phyloP scores from a whole-genome alignment of 73 alveolate genomes.

The Stentor roeselii region DNA sequence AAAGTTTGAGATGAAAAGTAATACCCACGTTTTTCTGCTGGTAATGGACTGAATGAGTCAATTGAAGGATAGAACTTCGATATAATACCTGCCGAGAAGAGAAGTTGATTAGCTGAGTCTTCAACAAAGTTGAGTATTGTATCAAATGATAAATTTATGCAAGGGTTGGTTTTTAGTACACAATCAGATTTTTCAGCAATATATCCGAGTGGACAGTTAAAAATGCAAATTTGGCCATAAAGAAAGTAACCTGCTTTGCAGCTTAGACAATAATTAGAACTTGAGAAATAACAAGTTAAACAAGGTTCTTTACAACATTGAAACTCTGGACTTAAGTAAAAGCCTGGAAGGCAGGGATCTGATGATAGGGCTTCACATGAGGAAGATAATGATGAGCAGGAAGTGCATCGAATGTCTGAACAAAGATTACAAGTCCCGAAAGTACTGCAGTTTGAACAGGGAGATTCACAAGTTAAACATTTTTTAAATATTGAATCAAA shows the following conservation, averaged over 20 bases:
- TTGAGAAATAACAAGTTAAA: not conserved
- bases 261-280: not conserved
- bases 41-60: not conserved
- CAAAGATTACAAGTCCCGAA: not conserved
- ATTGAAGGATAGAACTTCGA: not conserved
- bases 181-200: not conserved
- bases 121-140: not conserved
- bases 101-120: not conserved
- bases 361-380: too few relatives aligned
- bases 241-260: not conserved
- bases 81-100: not conserved
- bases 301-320: not conserved
- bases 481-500: too few relatives aligned
- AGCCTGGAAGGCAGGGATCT: conserved; percentile 11
- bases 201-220: not conserved
- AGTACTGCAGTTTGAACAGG: too few relatives aligned
- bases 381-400: too few relatives aligned
- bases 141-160: not conserved
- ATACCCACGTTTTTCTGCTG: not conserved
- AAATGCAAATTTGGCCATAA: not conserved
- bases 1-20: not conserved
- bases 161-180: not conserved
- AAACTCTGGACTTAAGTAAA: not conserved
- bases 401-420: too few relatives aligned
- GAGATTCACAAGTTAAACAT: too few relatives aligned